Evolutionary conservation across 441 rosid genomes (phyloP), one percentile per base, ranked within the genome.

Genomic region (Adansonia grandidieri): DNA sequence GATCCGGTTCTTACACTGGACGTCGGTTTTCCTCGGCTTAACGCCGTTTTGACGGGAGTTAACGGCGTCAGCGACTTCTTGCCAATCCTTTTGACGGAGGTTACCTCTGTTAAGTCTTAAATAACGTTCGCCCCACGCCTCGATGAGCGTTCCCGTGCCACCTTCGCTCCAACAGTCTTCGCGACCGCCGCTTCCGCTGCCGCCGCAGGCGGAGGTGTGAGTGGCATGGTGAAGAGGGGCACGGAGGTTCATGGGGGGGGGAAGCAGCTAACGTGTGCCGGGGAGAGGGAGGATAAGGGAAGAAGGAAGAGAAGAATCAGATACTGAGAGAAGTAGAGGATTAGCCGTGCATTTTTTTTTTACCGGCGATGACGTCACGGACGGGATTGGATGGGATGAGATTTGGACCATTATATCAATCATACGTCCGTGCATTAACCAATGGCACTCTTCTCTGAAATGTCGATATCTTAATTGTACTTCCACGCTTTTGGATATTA

Each of bases 1-100:
- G 78, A 94, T 88, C 73, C 97, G 86, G 79, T 94, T 89, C 85
- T 94, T 91, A 68, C 98, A 91, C 84, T 91, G 97, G n/a, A 88
- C 81, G 53, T 92, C 95, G 40, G 91, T 86, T 75, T 86, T 91
- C 66, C 72, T 77, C 0, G 87, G 81, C 77, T 82, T 84, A 58
- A 79, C 82, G 75, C 83, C 87, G 54, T 78, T 76, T 54, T 78
- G 84, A 42, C 79, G 78, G 6, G 76, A 60, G 74, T 89, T 93
- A 76, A 91, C 96, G 44, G 90, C 66, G 77, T 89, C 93, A 58
- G 96, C 91, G 50, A 93, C 94, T 73, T 90, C 94, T 77, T 86
- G 85, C 97, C 93, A 91, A 79, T 90, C 90, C 71, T 89, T 91
- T 54, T 87, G 94, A 11, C 94, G 87, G 85, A 91, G 90, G 53